Evolutionary conservation across 1,284 basidiomycete genomes (phyloP).

Genomic region (Moesziomyces aphidis): DNA sequence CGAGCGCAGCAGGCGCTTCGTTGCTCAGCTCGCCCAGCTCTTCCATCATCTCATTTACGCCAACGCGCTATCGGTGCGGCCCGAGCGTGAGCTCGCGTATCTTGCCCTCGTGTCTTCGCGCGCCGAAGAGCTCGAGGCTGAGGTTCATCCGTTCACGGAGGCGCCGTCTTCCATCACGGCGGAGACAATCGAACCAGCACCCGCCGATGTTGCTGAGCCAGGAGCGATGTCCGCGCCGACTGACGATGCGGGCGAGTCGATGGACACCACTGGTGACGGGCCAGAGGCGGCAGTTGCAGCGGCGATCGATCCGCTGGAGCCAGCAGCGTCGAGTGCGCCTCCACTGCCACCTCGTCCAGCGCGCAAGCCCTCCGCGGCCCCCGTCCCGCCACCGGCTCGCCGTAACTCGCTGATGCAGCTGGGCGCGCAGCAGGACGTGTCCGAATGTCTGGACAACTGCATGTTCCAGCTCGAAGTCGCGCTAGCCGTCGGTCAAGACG

Average conservation of each 20-base stretch:
- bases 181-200: not conserved
- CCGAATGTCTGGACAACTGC: conserved; percentile 98
- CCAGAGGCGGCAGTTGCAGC: not conserved
- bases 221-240: not conserved
- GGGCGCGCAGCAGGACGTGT: conserved; percentile 97
- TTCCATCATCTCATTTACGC: conserved; percentile 82
- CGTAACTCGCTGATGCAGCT: conserved; percentile 61
- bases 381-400: conserved; percentile 32
- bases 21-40: conserved; percentile 79
- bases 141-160: conserved; percentile 15
- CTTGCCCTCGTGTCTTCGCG: conserved; percentile 90
- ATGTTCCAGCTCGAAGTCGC: conserved; percentile 98
- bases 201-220: not conserved
- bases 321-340: conserved; percentile 4
- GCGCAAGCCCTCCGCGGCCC: conserved; percentile 14
- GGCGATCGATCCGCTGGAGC: not conserved
- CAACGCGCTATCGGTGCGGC: conserved; percentile 78
- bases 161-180: not conserved
- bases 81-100: conserved; percentile 86
- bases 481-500: conserved; percentile 71
- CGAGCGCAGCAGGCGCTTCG: conserved; percentile 81
- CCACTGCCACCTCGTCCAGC: conserved; percentile 29
- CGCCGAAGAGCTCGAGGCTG: conserved; percentile 75
- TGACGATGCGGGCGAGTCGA: conserved; percentile 1
- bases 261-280: conserved; percentile 30